Conservation (phyloP, 164 flowering plant genomes). For the Chloranthus sessilifolius region DNA sequence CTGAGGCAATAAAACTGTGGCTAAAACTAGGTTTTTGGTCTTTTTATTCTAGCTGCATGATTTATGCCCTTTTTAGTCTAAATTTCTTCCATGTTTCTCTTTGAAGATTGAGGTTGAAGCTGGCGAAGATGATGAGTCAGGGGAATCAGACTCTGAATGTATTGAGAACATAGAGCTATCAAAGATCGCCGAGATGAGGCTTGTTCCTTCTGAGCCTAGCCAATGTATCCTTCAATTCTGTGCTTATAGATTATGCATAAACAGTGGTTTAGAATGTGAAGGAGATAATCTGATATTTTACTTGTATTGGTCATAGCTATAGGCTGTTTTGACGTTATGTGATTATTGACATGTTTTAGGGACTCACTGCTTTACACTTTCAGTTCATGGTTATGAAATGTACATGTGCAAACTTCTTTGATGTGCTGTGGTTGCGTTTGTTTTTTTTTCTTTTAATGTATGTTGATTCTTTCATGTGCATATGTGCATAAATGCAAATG, state of each 20-base stretch:
- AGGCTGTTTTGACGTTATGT: neutral
- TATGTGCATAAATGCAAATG: too few relatives aligned
- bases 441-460: too few relatives aligned
- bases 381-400: too few relatives aligned
- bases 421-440: too few relatives aligned
- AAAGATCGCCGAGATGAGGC: slow-evolving; percentile 84
- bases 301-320: too few relatives aligned
- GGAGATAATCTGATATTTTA: neutral
- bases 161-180: slow-evolving; percentile 47
- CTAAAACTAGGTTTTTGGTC: too few relatives aligned
- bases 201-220: slow-evolving; percentile 76
- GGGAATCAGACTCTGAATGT: slow-evolving; percentile 55
- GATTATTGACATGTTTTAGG: too few relatives aligned
- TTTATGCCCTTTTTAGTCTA: neutral
- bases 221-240: slow-evolving; percentile 38
- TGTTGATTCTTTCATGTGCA: too few relatives aligned
- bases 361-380: too few relatives aligned
- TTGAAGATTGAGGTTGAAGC: slow-evolving; percentile 73
- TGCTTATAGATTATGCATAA: neutral
- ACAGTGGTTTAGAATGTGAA: neutral
- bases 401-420: too few relatives aligned
- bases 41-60: neutral
- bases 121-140: slow-evolving; percentile 53
- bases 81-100: slow-evolving; percentile 5
- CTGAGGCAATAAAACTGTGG: too few relatives aligned